A percentile compares a stretch with the other conserved stretches of the same genome.
Conservation (phyloP, 1,139 yeast species). For the Blastobotrys illinoisensis region DNA sequence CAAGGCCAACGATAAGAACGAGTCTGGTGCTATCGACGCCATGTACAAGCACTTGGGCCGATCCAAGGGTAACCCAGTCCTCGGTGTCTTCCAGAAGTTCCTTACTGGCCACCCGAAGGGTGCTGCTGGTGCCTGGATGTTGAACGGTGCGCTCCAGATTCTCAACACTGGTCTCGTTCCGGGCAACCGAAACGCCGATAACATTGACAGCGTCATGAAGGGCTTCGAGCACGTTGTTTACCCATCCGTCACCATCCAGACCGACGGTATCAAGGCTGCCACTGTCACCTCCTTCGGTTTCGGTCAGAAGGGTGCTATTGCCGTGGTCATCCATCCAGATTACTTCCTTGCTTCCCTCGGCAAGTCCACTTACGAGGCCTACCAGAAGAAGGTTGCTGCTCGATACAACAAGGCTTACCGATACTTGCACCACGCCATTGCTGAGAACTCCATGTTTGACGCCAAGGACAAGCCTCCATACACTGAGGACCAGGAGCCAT, state of each 20-base stretch:
- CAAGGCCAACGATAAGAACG: constrained; percentile 97
- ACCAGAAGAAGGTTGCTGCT: constrained; percentile 62
- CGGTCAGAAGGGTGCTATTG: constrained; percentile 99
- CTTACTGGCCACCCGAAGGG: constrained; percentile 99
- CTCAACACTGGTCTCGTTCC: constrained; percentile 92
- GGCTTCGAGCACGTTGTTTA: constrained; percentile 82
- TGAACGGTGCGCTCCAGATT: constrained; percentile 95
- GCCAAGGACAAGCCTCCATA: constrained; percentile 95
- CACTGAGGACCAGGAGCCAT: constrained; percentile 75
- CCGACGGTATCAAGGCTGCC: constrained; percentile 96
- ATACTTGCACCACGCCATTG: constrained; percentile 93
- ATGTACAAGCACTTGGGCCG: constrained; percentile 97
- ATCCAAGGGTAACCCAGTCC: constrained; percentile 94
- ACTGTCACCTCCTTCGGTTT: constrained; percentile 97
- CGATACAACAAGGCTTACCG: constrained; percentile 91
- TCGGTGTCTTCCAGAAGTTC: constrained; percentile 98
- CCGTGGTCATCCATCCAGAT: constrained; percentile 86
- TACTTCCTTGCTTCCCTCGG: constrained; percentile 83
- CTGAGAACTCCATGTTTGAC: constrained; percentile 84
- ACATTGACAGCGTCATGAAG: constrained; percentile 77
- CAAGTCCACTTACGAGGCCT: constrained; percentile 60
- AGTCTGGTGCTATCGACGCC: constrained; percentile 79
- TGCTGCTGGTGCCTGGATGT: constrained; percentile 99
- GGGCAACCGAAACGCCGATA: constrained; percentile 98
- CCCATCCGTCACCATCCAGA: constrained; percentile 90